phyloP scores from a whole-genome alignment of 2,329 filamentous ascomycete species.

The Kalmusia sp. region DNA sequence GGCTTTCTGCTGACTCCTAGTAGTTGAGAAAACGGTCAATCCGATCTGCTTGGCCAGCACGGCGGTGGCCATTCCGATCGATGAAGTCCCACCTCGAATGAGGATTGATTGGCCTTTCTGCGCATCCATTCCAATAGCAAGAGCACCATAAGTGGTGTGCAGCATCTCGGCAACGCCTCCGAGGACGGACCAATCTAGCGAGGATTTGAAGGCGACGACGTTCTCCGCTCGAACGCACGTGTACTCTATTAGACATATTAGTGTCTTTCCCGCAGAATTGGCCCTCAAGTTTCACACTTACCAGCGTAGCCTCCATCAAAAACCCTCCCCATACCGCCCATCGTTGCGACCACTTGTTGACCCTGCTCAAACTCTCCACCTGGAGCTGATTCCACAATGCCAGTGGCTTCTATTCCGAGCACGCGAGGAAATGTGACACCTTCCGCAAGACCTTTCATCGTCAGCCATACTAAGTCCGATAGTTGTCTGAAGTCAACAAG shows the following conservation, averaged over 20 bases:
- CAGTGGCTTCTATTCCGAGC: slow-evolving; percentile 57
- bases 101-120: slow-evolving; percentile 52
- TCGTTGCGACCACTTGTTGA: slow-evolving; percentile 54
- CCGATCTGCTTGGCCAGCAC: slow-evolving; percentile 5
- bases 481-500: slow-evolving; percentile 26
- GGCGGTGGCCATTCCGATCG: slow-evolving; percentile 34
- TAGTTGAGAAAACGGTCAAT: background rate
- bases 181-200: slow-evolving; percentile 51
- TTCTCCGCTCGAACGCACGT: slow-evolving; percentile 49
- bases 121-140: slow-evolving; percentile 50
- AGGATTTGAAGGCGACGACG: slow-evolving; percentile 1
- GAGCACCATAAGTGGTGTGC: slow-evolving; percentile 57
- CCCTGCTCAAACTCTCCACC: slow-evolving; percentile 48
- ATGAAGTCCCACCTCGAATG: slow-evolving; percentile 60
- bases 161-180: slow-evolving; percentile 60
- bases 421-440: slow-evolving; percentile 52
- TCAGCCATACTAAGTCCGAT: background rate
- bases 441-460: background rate
- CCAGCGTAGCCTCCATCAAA: slow-evolving; percentile 56
- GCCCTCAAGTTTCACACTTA: background rate
- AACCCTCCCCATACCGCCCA: slow-evolving; percentile 57
- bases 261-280: background rate
- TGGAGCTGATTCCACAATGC: slow-evolving; percentile 48
- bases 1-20: background rate
- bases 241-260: slow-evolving; percentile 52